Base-by-base conservation (phyloP, 2,329 filamentous ascomycete genomes). In the Sclerotinia nivalis region DNA sequence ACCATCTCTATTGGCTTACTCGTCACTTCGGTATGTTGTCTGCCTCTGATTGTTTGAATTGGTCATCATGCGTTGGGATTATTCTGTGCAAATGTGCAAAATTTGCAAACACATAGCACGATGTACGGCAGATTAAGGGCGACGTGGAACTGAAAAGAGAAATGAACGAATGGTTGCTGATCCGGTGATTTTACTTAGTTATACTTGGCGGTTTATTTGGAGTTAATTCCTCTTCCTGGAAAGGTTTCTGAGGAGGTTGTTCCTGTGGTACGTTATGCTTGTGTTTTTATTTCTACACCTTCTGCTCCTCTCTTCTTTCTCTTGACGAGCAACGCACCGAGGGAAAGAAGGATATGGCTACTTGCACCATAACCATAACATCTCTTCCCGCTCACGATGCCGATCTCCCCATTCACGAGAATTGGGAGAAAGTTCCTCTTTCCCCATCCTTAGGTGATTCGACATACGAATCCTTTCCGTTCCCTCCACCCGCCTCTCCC, bases 1-100 rank as follows among this genome's bases (percentile, higher is more conserved):
- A 95, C 93, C 74, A 90, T 97, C 79, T 97, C 93, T 72, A 86
- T 97, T 78, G 90, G 89, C 78, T 89, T 97, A 77, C 87, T 97
- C 76, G 87, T 96, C 81, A 93, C 92, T 77, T 97, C 94, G 50
- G 94, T 97, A 90, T 76, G 71, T 56, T 60, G 34, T 68, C 47
- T 60, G 18, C 45, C 22, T 62, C 45, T 66, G 25, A n/a, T 52
- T 43, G 31, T 54, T 13, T 62, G 45, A 47, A 64, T 54, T 54
- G 50, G 25, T 69, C 37, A 64, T 65, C 22, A 65, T 69, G 58
- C 47, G 67, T 64, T 69, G 67, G 67, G n/a, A 34, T 43, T 34
- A 15, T 60, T 34, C 8, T 40, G n/a, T 67, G 65, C 54, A 60
- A 67, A 58, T 67, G 69, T 71, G 59, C 61, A 69, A 66, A 64